Evolutionary conservation across 305 asterid species (phyloP).

Genomic region (Plantago lanceolata): DNA sequence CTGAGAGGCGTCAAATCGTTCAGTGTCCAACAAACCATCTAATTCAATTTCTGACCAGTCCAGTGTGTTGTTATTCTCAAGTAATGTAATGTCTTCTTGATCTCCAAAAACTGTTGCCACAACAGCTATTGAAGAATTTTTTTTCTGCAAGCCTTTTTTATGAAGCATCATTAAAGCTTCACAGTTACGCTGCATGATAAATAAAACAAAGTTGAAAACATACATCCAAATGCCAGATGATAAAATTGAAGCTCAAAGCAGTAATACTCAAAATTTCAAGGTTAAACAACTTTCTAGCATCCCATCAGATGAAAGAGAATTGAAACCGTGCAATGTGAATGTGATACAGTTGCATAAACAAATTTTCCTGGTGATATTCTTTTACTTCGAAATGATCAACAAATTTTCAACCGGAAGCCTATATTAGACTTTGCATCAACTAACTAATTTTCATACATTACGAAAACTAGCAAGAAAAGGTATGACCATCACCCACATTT

Average conservation of each 20-base stretch:
- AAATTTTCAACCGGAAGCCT: slow-evolving; percentile 6
- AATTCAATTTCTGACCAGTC: slow-evolving; percentile 68
- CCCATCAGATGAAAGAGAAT: background rate
- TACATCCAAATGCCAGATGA: slow-evolving; percentile 12
- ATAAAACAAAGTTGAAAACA: slow-evolving; percentile 15
- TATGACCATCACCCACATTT: background rate
- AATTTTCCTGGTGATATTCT: slow-evolving; percentile 2
- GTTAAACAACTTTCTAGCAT: slow-evolving; percentile 8
- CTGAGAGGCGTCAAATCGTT: slow-evolving; percentile 61
- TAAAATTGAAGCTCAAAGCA: slow-evolving; percentile 5
- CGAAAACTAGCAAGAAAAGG: slow-evolving; percentile 1
- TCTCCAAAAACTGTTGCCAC: slow-evolving; percentile 87
- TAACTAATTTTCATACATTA: slow-evolving; percentile 9
- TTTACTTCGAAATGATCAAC: slow-evolving; percentile 9
- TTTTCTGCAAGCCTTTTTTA: slow-evolving; percentile 89
- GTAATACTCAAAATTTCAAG: background rate
- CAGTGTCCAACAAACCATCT: slow-evolving; percentile 40
- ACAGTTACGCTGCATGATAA: slow-evolving; percentile 82
- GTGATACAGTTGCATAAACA: slow-evolving; percentile 5
- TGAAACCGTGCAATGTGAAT: slow-evolving; percentile 1
- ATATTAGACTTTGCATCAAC: background rate
- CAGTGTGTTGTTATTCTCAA: slow-evolving; percentile 51
- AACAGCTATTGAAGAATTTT: slow-evolving; percentile 71
- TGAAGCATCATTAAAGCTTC: slow-evolving; percentile 98
- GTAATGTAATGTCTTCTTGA: slow-evolving; percentile 59